Base-by-base conservation (phyloP, 2,329 filamentous ascomycete genomes). In the Scolecobasidium constrictum region DNA sequence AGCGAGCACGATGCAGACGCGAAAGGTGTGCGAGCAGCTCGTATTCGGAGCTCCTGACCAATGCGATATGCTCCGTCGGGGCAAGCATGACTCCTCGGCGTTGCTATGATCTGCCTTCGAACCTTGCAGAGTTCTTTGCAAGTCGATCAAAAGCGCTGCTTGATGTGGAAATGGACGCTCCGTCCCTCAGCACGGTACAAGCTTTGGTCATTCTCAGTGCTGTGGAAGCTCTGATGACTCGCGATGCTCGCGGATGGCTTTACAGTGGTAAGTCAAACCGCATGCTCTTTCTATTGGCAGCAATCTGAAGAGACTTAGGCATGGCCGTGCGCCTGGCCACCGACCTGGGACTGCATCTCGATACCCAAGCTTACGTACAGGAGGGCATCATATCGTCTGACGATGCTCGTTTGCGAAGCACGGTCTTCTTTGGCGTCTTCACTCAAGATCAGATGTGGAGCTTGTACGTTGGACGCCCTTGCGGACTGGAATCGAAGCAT, bases 191-290 rank as follows among this genome's bases (percentile, higher is more conserved):
- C 4, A 54, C 52, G 0, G 49, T 53, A 4, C 52, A 54, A 35
- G 45, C 51, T 4, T 38, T 54, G 28, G 52, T 47, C 1, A 49
- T 52, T 7, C 35, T 53, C 13, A 54, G 52, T 38, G 46, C 35
- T 15, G 39, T 48, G 13, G 52, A 54, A 38, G 50, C 49, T 3
- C 40, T 46, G 16, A 44, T 46, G 4, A 54, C 49, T 2, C 47
- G 51, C 26, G 52, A 54, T 35, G 48, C 52, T 15, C 43, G 51
- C 15, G 52, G 51, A 17, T 53, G 52, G 52, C 47, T 53, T 11
- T 50, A 53, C 34, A 51, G 50, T 15, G 52, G 51, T 53, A 43
- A 18, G 45, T 20, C n/a, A n/a, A n/a, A n/a, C n/a, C n/a, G 9
- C 4, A 28, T 12, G 5, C 7, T n/a, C n/a, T n/a, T n/a, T n/a